Conservation (phyloP, 2,329 filamentous ascomycete species). For the Apiospora malaysiana region DNA sequence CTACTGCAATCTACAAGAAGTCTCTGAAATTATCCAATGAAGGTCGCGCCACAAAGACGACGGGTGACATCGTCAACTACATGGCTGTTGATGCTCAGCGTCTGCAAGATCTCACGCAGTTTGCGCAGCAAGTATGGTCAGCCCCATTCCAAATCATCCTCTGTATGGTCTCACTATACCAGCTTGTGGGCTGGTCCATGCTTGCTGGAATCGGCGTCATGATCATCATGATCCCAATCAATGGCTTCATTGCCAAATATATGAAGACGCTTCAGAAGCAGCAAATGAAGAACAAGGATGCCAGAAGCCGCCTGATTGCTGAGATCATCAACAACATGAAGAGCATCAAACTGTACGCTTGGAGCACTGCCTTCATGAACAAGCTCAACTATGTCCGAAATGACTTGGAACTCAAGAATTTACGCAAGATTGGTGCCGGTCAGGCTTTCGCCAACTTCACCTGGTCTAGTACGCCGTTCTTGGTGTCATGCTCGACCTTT, state of each 20-base stretch:
- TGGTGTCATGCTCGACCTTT: conserved; percentile 97
- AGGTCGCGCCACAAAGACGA: conserved; percentile 85
- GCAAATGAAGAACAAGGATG: conserved; percentile 99
- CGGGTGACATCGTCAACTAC: conserved; percentile 98
- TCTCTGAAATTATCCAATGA: conserved; percentile 91
- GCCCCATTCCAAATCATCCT: conserved; percentile 95
- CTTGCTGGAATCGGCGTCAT: conserved; percentile 93
- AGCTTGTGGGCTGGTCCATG: conserved; percentile 94
- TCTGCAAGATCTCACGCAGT: conserved; percentile 92
- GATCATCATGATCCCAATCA: conserved; percentile 96
- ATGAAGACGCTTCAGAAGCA: conserved; percentile 95
- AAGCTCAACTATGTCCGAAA: conserved; percentile 96
- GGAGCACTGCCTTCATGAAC: conserved; percentile 96
- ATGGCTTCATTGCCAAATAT: conserved; percentile 86
- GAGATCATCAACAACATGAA: conserved; percentile 99
- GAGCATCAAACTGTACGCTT: conserved; percentile 98
- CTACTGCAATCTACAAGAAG: conserved; percentile 91
- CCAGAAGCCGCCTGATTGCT: conserved; percentile 89
- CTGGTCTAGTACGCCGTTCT: conserved; percentile 96
- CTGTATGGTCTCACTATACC: conserved; percentile 95
- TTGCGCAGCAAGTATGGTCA: conserved; percentile 94
- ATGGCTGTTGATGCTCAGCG: conserved; percentile 99
- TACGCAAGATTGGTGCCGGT: conserved; percentile 93
- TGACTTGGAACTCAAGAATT: conserved; percentile 91
- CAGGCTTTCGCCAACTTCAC: conserved; percentile 97